A percentile compares a stretch with the other conserved stretches of the same genome.
Evolutionary conservation across 768 basidiomycete species (phyloP).

Genomic region (Termitomyces sp.): DNA sequence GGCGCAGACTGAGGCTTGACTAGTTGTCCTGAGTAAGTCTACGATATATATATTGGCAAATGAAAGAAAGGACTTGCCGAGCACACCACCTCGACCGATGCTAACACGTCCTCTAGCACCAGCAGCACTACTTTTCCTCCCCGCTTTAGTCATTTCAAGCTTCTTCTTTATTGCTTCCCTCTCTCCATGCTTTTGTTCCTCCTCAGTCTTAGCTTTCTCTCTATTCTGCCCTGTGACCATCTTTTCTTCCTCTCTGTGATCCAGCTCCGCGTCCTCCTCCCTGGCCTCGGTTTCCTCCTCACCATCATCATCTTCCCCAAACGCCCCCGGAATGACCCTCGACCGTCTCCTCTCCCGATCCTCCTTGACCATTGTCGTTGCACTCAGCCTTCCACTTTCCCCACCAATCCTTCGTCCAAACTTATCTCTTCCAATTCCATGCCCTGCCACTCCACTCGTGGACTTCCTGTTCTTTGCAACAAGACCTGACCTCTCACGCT

Average conservation of each 20-base stretch:
- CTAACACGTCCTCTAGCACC: conserved; percentile 32
- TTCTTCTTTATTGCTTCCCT: conserved; percentile 56
- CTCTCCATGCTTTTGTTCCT: conserved; percentile 43
- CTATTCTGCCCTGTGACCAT: conserved; percentile 27
- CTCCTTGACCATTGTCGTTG: conserved; percentile 42
- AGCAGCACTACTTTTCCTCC: conserved; percentile 60
- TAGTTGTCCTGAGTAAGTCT: conserved; percentile 6
- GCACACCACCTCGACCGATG: conserved; percentile 29
- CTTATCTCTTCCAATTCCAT: conserved; percentile 18
- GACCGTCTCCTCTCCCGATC: conserved; percentile 27
- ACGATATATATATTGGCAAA: neutral
- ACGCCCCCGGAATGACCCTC: conserved; percentile 49
- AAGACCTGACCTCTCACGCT: conserved; percentile 10
- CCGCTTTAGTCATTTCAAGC: conserved; percentile 61
- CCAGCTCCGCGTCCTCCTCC: conserved; percentile 31
- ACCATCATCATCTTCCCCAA: conserved; percentile 42
- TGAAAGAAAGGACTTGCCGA: conserved; percentile 27
- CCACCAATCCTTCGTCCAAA: conserved; percentile 18
- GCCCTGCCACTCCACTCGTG: conserved; percentile 20
- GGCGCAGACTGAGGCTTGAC: conserved; percentile 29
- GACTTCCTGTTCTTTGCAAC: conserved; percentile 41
- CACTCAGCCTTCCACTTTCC: conserved; percentile 20
- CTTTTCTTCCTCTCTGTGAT: conserved; percentile 16
- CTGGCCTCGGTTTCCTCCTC: conserved; percentile 29
- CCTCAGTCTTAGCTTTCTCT: conserved; percentile 33